Percentiles rank a stretch among this genome's conserved stretches.
These are phyloP conservation scores for Gyrodon lividus DNA, from an alignment of 768 basidiomycete genomes.

Conservation along the genomic window DNA sequence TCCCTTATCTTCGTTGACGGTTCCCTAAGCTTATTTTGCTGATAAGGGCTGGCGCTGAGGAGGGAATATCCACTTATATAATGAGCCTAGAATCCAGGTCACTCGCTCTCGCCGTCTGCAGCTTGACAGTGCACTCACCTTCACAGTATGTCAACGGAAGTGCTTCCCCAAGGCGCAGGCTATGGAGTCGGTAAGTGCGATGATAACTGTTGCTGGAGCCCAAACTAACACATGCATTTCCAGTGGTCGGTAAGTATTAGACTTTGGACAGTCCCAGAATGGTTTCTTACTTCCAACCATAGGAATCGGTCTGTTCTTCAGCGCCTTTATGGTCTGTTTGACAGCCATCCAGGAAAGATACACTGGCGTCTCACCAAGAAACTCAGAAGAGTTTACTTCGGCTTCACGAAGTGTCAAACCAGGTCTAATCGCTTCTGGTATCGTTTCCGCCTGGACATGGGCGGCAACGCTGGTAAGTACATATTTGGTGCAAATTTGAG, in stretches of 20 bases:
- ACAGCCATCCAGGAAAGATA: constrained; percentile 84
- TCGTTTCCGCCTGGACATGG: constrained; percentile 94
- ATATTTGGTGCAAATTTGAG: background rate
- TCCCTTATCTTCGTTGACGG: constrained; percentile 16
- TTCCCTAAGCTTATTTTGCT: background rate
- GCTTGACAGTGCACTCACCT: background rate
- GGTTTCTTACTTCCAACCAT: constrained; percentile 6
- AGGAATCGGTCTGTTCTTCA: constrained; percentile 90
- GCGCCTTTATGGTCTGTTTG: constrained; percentile 72
- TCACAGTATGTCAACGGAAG: constrained; percentile 27
- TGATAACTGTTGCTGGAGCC: background rate
- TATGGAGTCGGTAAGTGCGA: constrained; percentile 71
- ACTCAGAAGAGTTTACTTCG: constrained; percentile 80
- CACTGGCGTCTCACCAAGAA: constrained; percentile 74
- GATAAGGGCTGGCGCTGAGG: constrained; percentile 18
- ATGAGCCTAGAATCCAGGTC: background rate
- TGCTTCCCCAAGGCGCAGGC: constrained; percentile 79
- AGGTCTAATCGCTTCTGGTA: constrained; percentile 88
- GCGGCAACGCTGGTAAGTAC: constrained; percentile 65
- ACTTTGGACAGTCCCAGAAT: background rate
- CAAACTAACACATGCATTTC: background rate
- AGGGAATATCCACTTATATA: constrained; percentile 12
- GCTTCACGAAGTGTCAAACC: constrained; percentile 86
- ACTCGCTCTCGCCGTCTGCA: background rate
- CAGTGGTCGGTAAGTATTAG: constrained; percentile 49